Evolutionary conservation across 1,284 basidiomycete genomes (phyloP).

Genomic region (Fomitiporia mediterranea): DNA sequence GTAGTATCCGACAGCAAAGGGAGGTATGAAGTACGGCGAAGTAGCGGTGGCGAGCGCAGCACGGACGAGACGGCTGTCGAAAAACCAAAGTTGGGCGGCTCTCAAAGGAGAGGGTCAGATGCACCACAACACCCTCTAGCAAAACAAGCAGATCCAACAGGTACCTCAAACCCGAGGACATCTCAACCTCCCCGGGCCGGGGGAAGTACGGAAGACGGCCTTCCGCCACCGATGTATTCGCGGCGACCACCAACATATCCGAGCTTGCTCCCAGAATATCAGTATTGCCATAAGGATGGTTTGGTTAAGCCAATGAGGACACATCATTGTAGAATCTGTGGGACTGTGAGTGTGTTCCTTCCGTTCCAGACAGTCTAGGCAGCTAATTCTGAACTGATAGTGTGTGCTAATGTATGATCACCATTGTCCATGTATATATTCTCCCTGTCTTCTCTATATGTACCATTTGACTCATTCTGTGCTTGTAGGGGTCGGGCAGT

Average conservation of each 20-base stretch:
- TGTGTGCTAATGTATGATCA: constrained; percentile 75
- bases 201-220: constrained; percentile 5
- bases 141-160: constrained; percentile 2
- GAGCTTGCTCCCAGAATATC: constrained; percentile 47
- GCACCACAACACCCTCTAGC: background rate
- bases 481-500: constrained; percentile 69
- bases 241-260: constrained; percentile 44
- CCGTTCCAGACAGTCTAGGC: background rate
- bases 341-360: constrained; percentile 43
- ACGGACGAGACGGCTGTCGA: background rate
- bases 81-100: background rate
- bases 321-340: constrained; percentile 75
- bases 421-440: constrained; percentile 59
- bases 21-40: background rate
- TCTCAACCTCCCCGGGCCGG: background rate
- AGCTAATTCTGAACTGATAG: constrained; percentile 28
- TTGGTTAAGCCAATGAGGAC: constrained; percentile 65
- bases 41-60: background rate
- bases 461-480: constrained; percentile 2
- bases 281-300: constrained; percentile 54
- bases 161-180: background rate
- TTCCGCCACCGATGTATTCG: constrained; percentile 17
- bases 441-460: background rate
- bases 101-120: too few species aligned
- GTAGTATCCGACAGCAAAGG: background rate